phyloP scores from a whole-genome alignment of 1,284 basidiomycete species.

The Cerioporus squamosus region DNA sequence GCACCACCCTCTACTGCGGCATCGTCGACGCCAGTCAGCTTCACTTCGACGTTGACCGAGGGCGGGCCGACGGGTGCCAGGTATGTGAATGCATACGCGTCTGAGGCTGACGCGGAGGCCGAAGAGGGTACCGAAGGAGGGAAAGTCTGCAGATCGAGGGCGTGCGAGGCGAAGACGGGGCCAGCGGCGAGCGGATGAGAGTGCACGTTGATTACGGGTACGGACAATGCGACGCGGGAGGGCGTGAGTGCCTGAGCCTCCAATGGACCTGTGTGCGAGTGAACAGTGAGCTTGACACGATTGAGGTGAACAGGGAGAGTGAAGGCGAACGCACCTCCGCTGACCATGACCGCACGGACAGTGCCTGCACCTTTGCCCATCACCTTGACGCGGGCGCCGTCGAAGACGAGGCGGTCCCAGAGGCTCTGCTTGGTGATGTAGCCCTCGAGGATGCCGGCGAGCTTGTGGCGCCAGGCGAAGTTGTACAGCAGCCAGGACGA shows the following conservation, averaged over 20 bases:
- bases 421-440: conserved; percentile 75
- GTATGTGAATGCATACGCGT: conserved; percentile 35
- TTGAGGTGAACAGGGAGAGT: neutral
- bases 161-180: conserved; percentile 74
- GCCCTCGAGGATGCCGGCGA: conserved; percentile 65
- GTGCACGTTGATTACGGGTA: conserved; percentile 68
- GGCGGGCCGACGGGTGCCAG: conserved; percentile 73
- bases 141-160: conserved; percentile 77
- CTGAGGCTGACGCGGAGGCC: conserved; percentile 33
- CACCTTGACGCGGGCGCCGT: conserved; percentile 60
- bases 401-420: conserved; percentile 79
- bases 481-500: conserved; percentile 55
- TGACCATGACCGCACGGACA: conserved; percentile 63
- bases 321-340: conserved; percentile 54
- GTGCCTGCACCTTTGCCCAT: conserved; percentile 63
- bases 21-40: conserved; percentile 68
- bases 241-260: conserved; percentile 52
- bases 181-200: conserved; percentile 65
- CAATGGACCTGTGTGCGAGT: conserved; percentile 34
- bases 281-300: neutral
- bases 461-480: conserved; percentile 76
- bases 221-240: conserved; percentile 69
- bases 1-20: conserved; percentile 60
- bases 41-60: conserved; percentile 73
- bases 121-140: conserved; percentile 31